Base-by-base conservation (phyloP, 441 rosid genomes). In the Eutrema salsugineum region DNA sequence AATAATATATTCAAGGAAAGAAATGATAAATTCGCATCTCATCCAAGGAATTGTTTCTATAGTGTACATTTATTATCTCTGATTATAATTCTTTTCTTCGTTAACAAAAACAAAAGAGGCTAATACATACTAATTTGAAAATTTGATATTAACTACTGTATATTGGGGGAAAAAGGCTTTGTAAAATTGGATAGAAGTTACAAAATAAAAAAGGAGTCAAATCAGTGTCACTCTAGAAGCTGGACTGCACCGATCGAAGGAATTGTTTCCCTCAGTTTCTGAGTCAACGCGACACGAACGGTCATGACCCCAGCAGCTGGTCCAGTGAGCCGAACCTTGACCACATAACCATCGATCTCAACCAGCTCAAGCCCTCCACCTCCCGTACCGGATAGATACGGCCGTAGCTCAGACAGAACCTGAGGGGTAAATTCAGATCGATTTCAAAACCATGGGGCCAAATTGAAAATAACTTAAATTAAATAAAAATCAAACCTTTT, bases 281-380 rank as follows among this genome's bases (percentile, higher is more conserved):
- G 94, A 35, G 86, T 85, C 63, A 89, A 67, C 43, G 91, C 90
- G 3, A 89, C 87, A 15, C 91, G 89, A 19, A 86, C 90, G 0
- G 94, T 88, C 90, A 85, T 85, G 28, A 88, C 91, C 43, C 79
- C 80, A 38, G 91, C 94, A 50, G 94, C 91, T 64, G 88, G 90
- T 16, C 91, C 91, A 33, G 83, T 81, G 38, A 88, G 86, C 75
- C 85, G 71, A 66, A 88, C 83, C 75, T 85, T 83, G 24, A 86
- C 84, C 2, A 88, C 71, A 30, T 83, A 80, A 20, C 78, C 88
- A 75, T 85, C 70, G 1, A 89, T 89, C 81, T 83, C 58, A 60
- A 79, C 81, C 51, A 89, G 82, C 76, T 87, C 91, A 39, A 87
- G 87, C 28, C 77, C 73, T 5, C 91, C 94, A 58, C 91, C 91